Evolutionary conservation across 2,329 filamentous ascomycete species (phyloP), one percentile per base, ranked within the genome.

Genomic region (Pezicula radicicola): DNA sequence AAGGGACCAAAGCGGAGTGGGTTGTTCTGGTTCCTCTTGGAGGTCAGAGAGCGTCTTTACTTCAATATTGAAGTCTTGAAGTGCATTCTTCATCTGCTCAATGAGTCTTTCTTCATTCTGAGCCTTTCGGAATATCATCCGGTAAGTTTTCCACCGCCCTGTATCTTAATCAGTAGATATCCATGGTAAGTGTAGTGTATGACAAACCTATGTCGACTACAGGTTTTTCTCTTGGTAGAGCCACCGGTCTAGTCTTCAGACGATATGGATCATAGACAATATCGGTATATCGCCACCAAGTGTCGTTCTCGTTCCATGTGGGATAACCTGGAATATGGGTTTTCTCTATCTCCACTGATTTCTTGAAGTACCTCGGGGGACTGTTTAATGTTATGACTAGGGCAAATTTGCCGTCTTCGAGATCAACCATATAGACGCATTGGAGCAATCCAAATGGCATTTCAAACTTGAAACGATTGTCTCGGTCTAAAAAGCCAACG

Each of bases 11-110:
- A 79, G 62, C 3, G 66, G 61, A 12, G 72, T 60, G 4, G 62
- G 51, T 2, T 48, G 63, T 49, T 70, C 67, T 2, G 63, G 62
- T 15, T 64, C 64, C 25, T 75, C 64, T 1, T 60, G 61, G 50
- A 88, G 80, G 1, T 68, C 60, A 8, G 69, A 63, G 18, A 68
- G 62, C 16, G 70, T 52, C 30, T 75, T 63, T 15, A 86, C 70
- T 0, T 71, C 63, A 46, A 96, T 76, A 53, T 95, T 96, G 70
- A 88, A 88, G 56, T 95, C 88, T 10, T 75, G 72, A 1, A 97
- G 73, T 16, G 64, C 57, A 10, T 59, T 44, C 39, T 57, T 58
- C 28, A 67, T 58, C 8, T 52, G 36, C 1, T 52, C 40, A 36
- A 51, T 65, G 9, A 44, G n/a, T 18, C 40, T 33, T 2, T 41